Evolutionary conservation across 129 eudicot genomes (phyloP).

Genomic region (Helianthus tuberosus): DNA sequence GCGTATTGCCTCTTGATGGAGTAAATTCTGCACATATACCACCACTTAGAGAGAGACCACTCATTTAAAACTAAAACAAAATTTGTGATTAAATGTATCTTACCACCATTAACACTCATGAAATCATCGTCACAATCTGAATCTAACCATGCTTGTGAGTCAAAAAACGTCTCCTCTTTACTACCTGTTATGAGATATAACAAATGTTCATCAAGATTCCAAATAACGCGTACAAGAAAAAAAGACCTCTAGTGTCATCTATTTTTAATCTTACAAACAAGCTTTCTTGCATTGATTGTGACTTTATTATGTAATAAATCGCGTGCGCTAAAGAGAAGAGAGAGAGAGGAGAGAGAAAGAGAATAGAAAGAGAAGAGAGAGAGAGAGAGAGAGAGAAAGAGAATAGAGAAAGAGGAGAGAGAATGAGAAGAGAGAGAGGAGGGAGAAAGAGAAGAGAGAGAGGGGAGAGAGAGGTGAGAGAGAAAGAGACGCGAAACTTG

Average conservation of each 20-base stretch:
- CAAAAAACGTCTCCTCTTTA: constrained; percentile 73
- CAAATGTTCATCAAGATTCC: constrained; percentile 20
- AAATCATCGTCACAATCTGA: constrained; percentile 78
- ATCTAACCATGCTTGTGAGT: constrained; percentile 77
- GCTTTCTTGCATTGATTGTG: not conserved
- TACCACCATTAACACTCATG: constrained; percentile 74
- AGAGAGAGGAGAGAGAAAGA: too few species aligned
- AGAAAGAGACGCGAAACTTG: too few species aligned
- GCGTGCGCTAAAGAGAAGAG: not conserved
- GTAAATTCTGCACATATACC: constrained; percentile 48
- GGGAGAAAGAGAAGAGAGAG: too few species aligned
- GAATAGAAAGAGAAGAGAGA: too few species aligned
- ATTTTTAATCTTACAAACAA: too few species aligned
- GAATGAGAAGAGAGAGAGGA: too few species aligned
- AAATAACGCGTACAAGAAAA: not conserved
- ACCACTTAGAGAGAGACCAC: constrained; percentile 11
- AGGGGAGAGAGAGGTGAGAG: too few species aligned
- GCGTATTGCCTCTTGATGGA: constrained; percentile 73
- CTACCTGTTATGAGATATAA: constrained; percentile 45
- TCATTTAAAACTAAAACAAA: not conserved
- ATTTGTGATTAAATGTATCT: constrained; percentile 23
- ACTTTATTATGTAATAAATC: not conserved
- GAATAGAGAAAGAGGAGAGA: too few species aligned
- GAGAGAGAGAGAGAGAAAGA: too few species aligned
- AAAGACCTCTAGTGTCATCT: not conserved